Conservation (phyloP, 345 rosid genomes). For the Euphorbia pulcherrima region DNA sequence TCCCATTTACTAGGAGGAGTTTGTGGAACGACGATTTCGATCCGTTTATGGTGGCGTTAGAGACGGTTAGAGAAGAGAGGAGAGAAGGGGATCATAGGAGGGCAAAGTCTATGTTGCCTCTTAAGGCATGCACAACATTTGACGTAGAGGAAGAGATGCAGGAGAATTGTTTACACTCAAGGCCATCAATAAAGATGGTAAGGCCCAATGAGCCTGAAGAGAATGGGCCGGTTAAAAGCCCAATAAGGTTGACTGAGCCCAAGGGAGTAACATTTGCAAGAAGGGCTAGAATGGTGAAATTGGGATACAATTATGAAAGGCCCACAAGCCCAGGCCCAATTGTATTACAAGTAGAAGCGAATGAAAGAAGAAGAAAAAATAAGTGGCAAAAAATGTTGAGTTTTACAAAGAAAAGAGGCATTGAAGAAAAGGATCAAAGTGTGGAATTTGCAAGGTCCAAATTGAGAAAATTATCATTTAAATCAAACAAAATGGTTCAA, state of each 20-base stretch:
- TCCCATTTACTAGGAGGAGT: constrained; percentile 33
- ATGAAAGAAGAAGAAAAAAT: background rate
- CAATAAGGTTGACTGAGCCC: constrained; percentile 17
- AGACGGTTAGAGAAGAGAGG: constrained; percentile 38
- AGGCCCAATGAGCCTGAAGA: background rate
- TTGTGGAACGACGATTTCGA: constrained; percentile 53
- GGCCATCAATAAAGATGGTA: background rate
- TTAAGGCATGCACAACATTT: constrained; percentile 6
- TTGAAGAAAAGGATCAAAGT: constrained; percentile 20
- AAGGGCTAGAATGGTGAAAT: constrained; percentile 23
- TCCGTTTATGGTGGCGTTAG: constrained; percentile 50
- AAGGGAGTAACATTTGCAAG: constrained; percentile 25
- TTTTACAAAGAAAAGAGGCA: constrained; percentile 14
- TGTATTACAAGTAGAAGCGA: background rate
- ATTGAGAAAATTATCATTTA: constrained; percentile 33
- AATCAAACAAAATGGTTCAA: constrained; percentile 18
- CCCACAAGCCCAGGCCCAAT: constrained; percentile 4
- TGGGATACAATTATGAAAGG: constrained; percentile 9
- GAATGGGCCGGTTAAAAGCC: background rate
- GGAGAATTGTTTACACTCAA: background rate
- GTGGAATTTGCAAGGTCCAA: constrained; percentile 15
- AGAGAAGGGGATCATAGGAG: constrained; percentile 21
- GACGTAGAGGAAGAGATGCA: background rate
- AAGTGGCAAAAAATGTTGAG: constrained; percentile 32
- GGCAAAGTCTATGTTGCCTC: constrained; percentile 34